phyloP scores from a whole-genome alignment of 2,329 filamentous ascomycete genomes.

The Orbilia ellipsospora region DNA sequence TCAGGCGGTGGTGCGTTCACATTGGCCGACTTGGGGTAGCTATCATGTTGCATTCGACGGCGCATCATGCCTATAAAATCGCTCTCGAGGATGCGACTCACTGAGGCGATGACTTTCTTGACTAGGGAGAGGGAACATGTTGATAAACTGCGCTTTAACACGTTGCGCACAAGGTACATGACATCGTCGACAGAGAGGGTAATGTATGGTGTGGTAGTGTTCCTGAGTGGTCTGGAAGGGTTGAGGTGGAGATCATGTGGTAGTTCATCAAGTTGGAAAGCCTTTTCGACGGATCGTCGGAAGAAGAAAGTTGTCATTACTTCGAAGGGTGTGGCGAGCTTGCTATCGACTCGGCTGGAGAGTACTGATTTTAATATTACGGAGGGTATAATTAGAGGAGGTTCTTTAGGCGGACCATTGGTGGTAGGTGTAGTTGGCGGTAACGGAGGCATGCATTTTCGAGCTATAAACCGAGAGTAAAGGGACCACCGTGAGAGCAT shows the following conservation, averaged over 20 bases:
- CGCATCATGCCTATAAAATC: constrained; percentile 98
- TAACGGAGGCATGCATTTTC: constrained; percentile 79
- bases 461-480: constrained; percentile 87
- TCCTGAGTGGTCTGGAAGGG: constrained; percentile 70
- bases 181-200: constrained; percentile 97
- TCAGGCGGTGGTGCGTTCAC: constrained; percentile 73
- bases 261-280: constrained; percentile 93
- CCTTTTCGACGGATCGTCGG: constrained; percentile 93
- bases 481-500: constrained; percentile 96
- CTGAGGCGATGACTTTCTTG: constrained; percentile 78
- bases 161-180: constrained; percentile 98
- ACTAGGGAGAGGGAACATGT: constrained; percentile 85
- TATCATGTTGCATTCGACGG: constrained; percentile 96
- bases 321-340: constrained; percentile 84
- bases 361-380: constrained; percentile 84
- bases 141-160: constrained; percentile 84
- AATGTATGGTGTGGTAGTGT: constrained; percentile 83
- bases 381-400: constrained; percentile 73
- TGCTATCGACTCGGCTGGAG: constrained; percentile 78
- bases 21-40: constrained; percentile 74
- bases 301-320: constrained; percentile 96
- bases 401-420: constrained; percentile 49
- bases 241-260: constrained; percentile 73
- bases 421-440: constrained; percentile 13
- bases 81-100: constrained; percentile 81